These are phyloP conservation scores for Aspergillus oerlinghausenensis DNA, from an alignment of 2,329 filamentous ascomycete species.

Conservation along the genomic window DNA sequence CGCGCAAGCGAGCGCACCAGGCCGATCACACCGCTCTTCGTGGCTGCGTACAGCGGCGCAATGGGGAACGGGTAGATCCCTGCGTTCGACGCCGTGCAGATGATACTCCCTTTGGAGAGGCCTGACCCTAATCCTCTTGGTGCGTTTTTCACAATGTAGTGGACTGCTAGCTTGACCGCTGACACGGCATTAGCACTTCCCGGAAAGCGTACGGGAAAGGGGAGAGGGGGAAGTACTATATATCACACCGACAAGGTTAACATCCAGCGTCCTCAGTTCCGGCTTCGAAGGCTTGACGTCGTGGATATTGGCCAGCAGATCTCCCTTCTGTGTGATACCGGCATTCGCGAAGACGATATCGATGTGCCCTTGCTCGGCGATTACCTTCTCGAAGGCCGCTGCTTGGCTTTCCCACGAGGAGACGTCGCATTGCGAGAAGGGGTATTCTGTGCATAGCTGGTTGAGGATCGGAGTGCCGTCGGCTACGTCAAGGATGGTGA, in stretches of 20 bases:
- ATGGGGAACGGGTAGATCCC: constrained; percentile 50
- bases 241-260: constrained; percentile 38
- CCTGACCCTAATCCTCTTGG: constrained; percentile 3
- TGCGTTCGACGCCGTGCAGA: constrained; percentile 53
- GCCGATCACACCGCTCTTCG: constrained; percentile 48
- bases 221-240: constrained; percentile 36
- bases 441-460: constrained; percentile 21
- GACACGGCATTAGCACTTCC: background rate
- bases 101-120: constrained; percentile 43
- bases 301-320: constrained; percentile 23
- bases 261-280: constrained; percentile 32
- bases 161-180: constrained; percentile 48
- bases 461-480: constrained; percentile 19
- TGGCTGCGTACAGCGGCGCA: constrained; percentile 48
- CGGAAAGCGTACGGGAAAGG: background rate
- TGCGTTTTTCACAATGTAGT: constrained; percentile 48
- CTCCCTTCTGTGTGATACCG: constrained; percentile 44
- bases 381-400: constrained; percentile 30
- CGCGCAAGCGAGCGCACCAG: constrained; percentile 46
- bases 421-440: constrained; percentile 29
- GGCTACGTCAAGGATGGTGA: constrained; percentile 33
- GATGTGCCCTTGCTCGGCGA: constrained; percentile 31
- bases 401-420: constrained; percentile 35
- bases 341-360: constrained; percentile 51
- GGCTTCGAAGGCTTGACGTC: constrained; percentile 35